Conservation (phyloP, 1,284 basidiomycete species). For the Ganoderma leucocontextum region DNA sequence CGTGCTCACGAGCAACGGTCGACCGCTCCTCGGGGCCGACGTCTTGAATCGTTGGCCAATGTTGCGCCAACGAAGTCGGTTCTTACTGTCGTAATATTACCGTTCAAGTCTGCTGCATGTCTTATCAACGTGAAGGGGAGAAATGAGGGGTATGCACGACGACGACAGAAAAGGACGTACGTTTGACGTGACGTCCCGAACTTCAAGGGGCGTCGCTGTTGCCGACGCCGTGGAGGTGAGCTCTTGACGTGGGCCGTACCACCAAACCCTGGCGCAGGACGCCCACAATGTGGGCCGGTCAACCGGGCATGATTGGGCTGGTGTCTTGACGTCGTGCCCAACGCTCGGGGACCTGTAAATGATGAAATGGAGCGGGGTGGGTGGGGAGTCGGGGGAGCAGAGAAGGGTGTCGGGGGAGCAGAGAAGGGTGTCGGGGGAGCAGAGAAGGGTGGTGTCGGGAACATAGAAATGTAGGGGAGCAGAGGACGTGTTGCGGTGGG, state of each 20-base stretch:
- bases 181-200: not conserved
- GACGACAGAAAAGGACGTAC: not conserved
- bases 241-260: slow-evolving; percentile 2
- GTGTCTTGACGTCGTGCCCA: not conserved
- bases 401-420: not conserved
- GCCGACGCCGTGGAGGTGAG: not conserved
- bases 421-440: not conserved
- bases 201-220: slow-evolving; percentile 2
- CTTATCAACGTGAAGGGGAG: not conserved
- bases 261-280: not conserved
- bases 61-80: slow-evolving; percentile 16
- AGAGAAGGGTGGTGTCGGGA: not conserved
- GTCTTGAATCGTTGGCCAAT: slow-evolving; percentile 18
- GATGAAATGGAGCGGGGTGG: not conserved
- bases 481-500: no score
- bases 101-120: not conserved
- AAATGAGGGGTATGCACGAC: not conserved
- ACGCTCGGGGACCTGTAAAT: not conserved
- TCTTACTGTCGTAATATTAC: slow-evolving; percentile 3
- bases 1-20: slow-evolving; percentile 1
- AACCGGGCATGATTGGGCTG: not conserved
- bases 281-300: not conserved
- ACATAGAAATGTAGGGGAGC: no score
- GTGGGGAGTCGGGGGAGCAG: not conserved
- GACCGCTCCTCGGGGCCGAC: slow-evolving; percentile 20